phyloP scores from a whole-genome alignment of 768 basidiomycete genomes.

The Tricholoma flavovirens region DNA sequence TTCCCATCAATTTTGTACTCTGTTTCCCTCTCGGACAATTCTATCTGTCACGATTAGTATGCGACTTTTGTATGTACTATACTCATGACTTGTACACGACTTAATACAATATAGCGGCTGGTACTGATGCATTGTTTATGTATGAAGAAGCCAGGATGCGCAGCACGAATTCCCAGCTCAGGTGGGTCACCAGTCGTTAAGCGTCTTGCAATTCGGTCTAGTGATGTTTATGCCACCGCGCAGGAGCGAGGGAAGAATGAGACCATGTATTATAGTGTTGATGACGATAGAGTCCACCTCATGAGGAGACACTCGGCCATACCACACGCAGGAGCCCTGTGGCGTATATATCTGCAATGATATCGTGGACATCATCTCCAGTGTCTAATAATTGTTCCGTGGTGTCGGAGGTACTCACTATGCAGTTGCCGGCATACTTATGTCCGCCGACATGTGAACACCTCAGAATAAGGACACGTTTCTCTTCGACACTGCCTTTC shows the following conservation, averaged over 20 bases:
- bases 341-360: slow-evolving; percentile 76
- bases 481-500: slow-evolving; percentile 47
- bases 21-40: slow-evolving; percentile 2
- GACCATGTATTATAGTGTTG: slow-evolving; percentile 81
- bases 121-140: not conserved
- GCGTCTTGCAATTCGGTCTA: slow-evolving; percentile 56
- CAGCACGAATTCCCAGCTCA: not conserved
- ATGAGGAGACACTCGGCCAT: slow-evolving; percentile 88
- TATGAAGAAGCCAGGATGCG: not conserved
- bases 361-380: slow-evolving; percentile 4
- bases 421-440: slow-evolving; percentile 86
- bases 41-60: not conserved
- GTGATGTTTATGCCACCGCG: slow-evolving; percentile 82
- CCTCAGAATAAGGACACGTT: slow-evolving; percentile 76
- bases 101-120: slow-evolving; percentile 14
- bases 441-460: slow-evolving; percentile 93
- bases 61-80: slow-evolving; percentile 2
- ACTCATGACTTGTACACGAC: not conserved
- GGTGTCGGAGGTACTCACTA: slow-evolving; percentile 45
- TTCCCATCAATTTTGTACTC: slow-evolving; percentile 5
- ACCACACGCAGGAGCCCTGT: slow-evolving; percentile 83
- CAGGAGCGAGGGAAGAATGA: slow-evolving; percentile 78
- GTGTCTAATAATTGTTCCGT: not conserved
- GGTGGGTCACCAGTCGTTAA: slow-evolving; percentile 63
- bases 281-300: slow-evolving; percentile 82